A percentile compares a stretch with the other conserved stretches of the same genome.
These are phyloP conservation scores for Dactylis glomerata DNA, from an alignment of 176 grass and related monocot genomes.

Conservation along the genomic window DNA sequence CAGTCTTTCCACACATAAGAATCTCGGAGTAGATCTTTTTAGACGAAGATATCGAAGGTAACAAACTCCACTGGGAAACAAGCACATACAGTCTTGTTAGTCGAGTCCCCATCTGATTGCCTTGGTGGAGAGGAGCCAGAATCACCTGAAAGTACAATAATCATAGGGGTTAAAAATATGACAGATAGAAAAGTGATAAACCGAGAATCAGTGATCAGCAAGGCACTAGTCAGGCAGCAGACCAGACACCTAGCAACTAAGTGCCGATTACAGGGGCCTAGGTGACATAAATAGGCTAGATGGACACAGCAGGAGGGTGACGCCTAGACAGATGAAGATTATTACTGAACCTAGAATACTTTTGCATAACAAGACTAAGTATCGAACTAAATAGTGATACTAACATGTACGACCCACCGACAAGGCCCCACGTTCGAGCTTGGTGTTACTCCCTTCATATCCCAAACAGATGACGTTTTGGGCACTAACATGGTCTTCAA, in stretches of 20 bases:
- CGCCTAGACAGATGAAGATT: not conserved
- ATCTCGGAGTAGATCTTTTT: not conserved
- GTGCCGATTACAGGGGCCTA: not conserved
- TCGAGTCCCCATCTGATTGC: slow-evolving; percentile 48
- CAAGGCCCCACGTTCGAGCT: not conserved
- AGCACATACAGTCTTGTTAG: slow-evolving; percentile 52
- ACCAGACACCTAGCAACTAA: not conserved
- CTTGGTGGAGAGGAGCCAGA: slow-evolving; percentile 52
- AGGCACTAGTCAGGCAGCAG: not conserved
- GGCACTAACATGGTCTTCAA: too few species aligned
- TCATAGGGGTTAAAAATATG: slow-evolving; percentile 6
- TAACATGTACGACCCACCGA: not conserved
- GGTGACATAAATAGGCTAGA: not conserved
- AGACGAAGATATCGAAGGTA: not conserved
- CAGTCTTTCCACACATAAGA: not conserved
- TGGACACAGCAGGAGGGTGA: not conserved
- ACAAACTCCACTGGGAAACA: not conserved
- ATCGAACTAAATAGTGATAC: not conserved
- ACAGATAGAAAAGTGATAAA: not conserved
- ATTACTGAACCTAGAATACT: not conserved
- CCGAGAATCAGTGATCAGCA: not conserved
- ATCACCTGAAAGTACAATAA: slow-evolving; percentile 43
- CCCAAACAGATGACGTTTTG: too few species aligned
- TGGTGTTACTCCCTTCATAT: not conserved
- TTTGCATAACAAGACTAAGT: not conserved